phyloP scores from a whole-genome alignment of 1,139 yeast genomes.

The Kodamaea arcana region DNA sequence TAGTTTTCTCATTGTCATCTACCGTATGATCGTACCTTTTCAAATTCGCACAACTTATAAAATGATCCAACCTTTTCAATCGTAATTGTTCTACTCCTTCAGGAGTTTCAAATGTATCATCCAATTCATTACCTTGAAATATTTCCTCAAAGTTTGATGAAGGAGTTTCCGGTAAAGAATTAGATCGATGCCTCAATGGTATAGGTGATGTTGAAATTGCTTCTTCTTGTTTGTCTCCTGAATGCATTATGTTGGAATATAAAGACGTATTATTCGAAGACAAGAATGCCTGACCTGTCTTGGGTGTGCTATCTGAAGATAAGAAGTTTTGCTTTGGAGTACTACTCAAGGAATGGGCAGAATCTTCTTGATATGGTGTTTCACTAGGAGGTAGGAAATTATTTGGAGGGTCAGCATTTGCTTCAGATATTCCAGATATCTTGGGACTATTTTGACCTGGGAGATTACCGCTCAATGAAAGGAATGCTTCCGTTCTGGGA shows the following conservation, averaged over 20 bases:
- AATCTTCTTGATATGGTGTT: no score
- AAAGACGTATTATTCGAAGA: conserved; percentile 5
- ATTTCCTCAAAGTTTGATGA: conserved; percentile 1
- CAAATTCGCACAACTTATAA: conserved; percentile 16
- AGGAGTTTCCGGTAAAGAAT: conserved; percentile 22
- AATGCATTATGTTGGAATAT: conserved; percentile 9
- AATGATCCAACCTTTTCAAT: conserved; percentile 23
- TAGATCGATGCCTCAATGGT: conserved; percentile 15
- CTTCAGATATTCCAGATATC: no score
- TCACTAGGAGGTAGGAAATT: no score
- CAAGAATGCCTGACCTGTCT: not conserved
- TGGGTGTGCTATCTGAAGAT: no score
- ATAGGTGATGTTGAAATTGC: conserved; percentile 15
- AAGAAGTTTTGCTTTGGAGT: no score
- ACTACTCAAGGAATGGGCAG: no score
- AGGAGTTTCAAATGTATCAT: conserved; percentile 8
- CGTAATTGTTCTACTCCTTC: conserved; percentile 17
- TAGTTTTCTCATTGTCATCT: not conserved
- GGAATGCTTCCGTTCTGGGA: no score
- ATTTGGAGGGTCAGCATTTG: no score
- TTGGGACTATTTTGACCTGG: no score
- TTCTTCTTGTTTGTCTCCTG: conserved; percentile 1
- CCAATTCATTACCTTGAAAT: conserved; percentile 3
- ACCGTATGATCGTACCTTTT: conserved; percentile 2
- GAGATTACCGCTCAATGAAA: no score